Evolutionary conservation across 495 filamentous ascomycete genomes (phyloP), one percentile per base, ranked within the genome.

Genomic region (Sporormia fimetaria): DNA sequence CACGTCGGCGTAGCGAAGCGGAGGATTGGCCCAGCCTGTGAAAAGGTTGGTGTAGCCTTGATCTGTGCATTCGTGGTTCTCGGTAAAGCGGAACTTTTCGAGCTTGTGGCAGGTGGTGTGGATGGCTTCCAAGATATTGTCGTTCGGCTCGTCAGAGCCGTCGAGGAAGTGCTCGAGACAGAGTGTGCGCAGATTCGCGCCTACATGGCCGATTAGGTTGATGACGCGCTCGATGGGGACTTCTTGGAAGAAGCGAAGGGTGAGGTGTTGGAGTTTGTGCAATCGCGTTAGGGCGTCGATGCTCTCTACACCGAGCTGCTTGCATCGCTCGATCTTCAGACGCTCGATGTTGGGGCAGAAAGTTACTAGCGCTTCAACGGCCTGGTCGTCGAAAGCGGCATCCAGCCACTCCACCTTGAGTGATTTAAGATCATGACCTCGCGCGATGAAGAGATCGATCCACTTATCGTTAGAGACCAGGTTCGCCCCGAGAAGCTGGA

Each of bases 401-500:
- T 81, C 72, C 1, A 80, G 67, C 49, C 74, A 75, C 40, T 69
- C 69, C 4, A 93, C 64, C 40, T 82, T 78, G 16, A 94, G 57
- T 3, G 68, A 69, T 45, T 76, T 67, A 4, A 94, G 70, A 16
- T 68, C 58, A 6, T 61, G 37, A 6, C 84, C 85, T 33, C 77
- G 69, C 18, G 65, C 58, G 14, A 62, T 54, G 34, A 94, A 76
- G 17, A 80, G 71, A 27, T 69, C 63, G 32, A 64, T 65, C 86
- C 86, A 94, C 40, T 68, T 74, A 0, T 62, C 62, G 49, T 90
- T 75, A 3, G 75, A 73, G 6, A 94, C 63, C 3, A 94, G 70
- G 45, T 93, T 94, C 1, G 84, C 75, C 11, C 81, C 78, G 51
- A 84, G 75, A 4, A 94, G 57, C 60, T 84, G 61, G 65, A 76